Evolutionary conservation across 2,329 filamentous ascomycete species (phyloP).

Genomic region (Ceratocystis eucalypticola): DNA sequence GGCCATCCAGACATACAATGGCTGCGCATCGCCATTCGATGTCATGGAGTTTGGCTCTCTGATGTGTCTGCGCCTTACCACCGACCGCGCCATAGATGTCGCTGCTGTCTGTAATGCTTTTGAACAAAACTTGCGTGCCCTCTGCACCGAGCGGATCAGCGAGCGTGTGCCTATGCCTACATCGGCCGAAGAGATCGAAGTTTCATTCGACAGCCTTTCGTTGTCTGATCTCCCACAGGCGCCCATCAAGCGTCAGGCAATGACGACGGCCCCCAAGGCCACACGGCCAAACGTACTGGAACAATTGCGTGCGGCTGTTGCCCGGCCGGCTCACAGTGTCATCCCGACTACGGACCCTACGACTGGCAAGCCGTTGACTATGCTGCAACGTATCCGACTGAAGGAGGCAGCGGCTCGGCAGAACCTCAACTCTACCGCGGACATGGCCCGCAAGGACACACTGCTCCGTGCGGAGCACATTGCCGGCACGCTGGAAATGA

Average conservation of each 20-base stretch:
- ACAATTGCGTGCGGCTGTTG: conserved; percentile 21
- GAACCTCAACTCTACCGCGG: conserved; percentile 42
- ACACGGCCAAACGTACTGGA: conserved; percentile 35
- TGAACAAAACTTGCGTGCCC: conserved; percentile 34
- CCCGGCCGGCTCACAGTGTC: conserved; percentile 23
- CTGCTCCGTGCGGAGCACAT: conserved; percentile 57
- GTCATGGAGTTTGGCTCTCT: conserved; percentile 40
- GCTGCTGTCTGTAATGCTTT: conserved; percentile 42
- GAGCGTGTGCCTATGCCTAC: conserved; percentile 18
- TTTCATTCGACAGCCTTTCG: conserved; percentile 42
- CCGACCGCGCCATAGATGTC: conserved; percentile 33
- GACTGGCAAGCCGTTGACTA: conserved; percentile 44
- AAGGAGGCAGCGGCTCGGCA: conserved; percentile 50
- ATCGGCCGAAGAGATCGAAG: conserved; percentile 22
- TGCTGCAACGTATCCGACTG: conserved; percentile 61
- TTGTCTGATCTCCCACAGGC: conserved; percentile 33
- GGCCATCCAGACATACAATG: conserved; percentile 38
- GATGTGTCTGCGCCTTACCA: conserved; percentile 35
- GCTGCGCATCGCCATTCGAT: conserved; percentile 29
- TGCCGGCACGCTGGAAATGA: conserved; percentile 51
- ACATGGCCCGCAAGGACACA: conserved; percentile 49
- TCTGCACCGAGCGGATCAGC: conserved; percentile 30
- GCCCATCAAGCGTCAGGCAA: conserved; percentile 26
- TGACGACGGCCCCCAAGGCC: conserved; percentile 25
- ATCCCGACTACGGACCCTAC: conserved; percentile 28